Conservation (phyloP, 148 eudicot species). For the Vaccinium vitisidaea region DNA sequence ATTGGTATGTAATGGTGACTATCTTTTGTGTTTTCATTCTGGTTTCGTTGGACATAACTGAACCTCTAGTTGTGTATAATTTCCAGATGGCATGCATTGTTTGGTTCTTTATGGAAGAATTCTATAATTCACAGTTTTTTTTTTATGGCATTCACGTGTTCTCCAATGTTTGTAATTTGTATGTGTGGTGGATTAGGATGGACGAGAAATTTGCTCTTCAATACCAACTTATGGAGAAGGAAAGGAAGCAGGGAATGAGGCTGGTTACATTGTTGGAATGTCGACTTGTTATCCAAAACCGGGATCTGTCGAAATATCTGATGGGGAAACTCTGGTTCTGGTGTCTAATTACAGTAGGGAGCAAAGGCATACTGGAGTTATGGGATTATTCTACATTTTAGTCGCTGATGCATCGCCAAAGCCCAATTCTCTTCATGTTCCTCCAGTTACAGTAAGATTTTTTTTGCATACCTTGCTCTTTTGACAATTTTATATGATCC, state of each 20-base stretch:
- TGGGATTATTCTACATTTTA: conserved; percentile 89
- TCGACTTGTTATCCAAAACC: conserved; percentile 82
- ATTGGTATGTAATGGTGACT: not conserved
- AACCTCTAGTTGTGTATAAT: not conserved
- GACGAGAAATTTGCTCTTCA: conserved; percentile 70
- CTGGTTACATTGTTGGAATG: conserved; percentile 93
- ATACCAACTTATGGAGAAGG: conserved; percentile 73
- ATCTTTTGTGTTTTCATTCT: not conserved
- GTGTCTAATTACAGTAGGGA: conserved; percentile 76
- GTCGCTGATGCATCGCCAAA: conserved; percentile 52
- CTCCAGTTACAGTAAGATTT: conserved; percentile 28
- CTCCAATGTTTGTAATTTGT: not conserved
- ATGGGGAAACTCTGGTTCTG: conserved; percentile 61
- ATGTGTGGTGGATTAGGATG: conserved; percentile 44
- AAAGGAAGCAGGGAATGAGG: conserved; percentile 71
- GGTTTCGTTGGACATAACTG: not conserved
- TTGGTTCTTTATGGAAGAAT: not conserved
- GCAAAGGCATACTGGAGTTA: conserved; percentile 73
- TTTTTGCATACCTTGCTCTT: not conserved
- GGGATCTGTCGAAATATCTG: conserved; percentile 55
- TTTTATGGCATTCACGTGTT: not conserved
- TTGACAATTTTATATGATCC: not conserved
- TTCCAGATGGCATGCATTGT: not conserved
- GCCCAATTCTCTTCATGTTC: conserved; percentile 11
- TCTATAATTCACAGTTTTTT: not conserved